Base-by-base conservation (phyloP, 1,284 basidiomycete species). In the Erythrobasidium hasegawianum region DNA sequence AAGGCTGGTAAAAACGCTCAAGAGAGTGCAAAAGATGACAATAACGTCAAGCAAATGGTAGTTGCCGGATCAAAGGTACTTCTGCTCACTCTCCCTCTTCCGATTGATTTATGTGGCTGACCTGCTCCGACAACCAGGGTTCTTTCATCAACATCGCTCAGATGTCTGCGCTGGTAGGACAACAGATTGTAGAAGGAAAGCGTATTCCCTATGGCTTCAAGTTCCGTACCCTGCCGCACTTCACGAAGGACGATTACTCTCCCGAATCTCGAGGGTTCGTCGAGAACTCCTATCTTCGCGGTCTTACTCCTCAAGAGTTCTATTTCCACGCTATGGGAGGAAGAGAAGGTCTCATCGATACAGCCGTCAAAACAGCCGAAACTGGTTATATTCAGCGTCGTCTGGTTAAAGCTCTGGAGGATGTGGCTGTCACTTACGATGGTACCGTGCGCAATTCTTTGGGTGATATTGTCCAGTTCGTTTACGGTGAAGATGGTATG, bases 271-370 rank as follows among this genome's bases (percentile, higher is more conserved):
- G 95, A 68, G 96, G 96, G 10, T 99, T 98, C 78, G 95, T 99
- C 69, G 96, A 98, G 78, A 99, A 99, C 78, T 98, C 96, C n/a
- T 99, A 98, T 76, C 82, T 98, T 29, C 88, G 95, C 72, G 96
- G 96, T 55, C 78, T 98, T 69, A 98, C 95, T 0, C 94, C 96
- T 0, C 94, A 97, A 74, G 96, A 98, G 77, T 99, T 94, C 83
- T 98, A 98, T 84, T 98, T 99, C 86, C 96, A 99, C 80, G 96
- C 96, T 64, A 98, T 98, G 96, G 95, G 95, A 74, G 96, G 96
- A 81, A 88, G 96, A 75, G 96, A 98, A 79, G 96, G 96, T 83
- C 81, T 98, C 60, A 97, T 98, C 74, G 96, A 98, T 83, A 99
- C 96, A 1, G 96, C 96, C 29, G 94, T 99, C 79, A 99, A 99